phyloP scores from a whole-genome alignment of 2,329 filamentous ascomycete genomes.

The Ophiostoma sp. region DNA sequence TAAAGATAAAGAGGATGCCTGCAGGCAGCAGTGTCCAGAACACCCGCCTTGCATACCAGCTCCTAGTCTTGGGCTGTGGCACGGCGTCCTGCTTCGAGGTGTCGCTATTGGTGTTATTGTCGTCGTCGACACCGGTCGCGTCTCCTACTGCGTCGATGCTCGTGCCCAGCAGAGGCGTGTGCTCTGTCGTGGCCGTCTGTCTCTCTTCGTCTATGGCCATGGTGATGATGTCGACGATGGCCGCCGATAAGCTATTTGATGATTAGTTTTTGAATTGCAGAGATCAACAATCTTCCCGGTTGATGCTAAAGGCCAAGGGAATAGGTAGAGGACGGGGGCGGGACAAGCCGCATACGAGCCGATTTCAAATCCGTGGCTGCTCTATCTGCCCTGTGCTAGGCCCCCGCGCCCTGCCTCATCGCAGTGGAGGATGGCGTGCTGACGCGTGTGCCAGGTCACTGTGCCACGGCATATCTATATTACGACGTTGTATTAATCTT shows the following conservation, averaged over 20 bases:
- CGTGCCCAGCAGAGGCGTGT: constrained; percentile 22
- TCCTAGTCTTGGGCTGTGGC: background rate
- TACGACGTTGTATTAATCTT: background rate
- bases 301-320: background rate
- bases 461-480: constrained; percentile 4
- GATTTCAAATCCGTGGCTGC: constrained; percentile 21
- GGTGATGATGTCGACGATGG: background rate
- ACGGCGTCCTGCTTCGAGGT: constrained; percentile 9
- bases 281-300: background rate
- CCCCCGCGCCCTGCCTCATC: constrained; percentile 16
- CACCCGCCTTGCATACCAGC: constrained; percentile 33
- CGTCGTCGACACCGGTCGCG: background rate
- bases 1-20: constrained; percentile 37
- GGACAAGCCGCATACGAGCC: background rate
- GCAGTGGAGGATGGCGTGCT: constrained; percentile 21
- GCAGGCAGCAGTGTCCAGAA: constrained; percentile 36
- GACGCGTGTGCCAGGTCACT: background rate
- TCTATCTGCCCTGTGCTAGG: background rate
- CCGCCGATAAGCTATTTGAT: background rate
- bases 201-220: constrained; percentile 21
- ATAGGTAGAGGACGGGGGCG: background rate
- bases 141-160: background rate
- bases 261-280: background rate
- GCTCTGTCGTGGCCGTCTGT: constrained; percentile 3
- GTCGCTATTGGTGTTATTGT: background rate